Evolutionary conservation across 2,329 filamentous ascomycete genomes (phyloP), one percentile per base, ranked within the genome.

Genomic region (Juglanconis juglandina): DNA sequence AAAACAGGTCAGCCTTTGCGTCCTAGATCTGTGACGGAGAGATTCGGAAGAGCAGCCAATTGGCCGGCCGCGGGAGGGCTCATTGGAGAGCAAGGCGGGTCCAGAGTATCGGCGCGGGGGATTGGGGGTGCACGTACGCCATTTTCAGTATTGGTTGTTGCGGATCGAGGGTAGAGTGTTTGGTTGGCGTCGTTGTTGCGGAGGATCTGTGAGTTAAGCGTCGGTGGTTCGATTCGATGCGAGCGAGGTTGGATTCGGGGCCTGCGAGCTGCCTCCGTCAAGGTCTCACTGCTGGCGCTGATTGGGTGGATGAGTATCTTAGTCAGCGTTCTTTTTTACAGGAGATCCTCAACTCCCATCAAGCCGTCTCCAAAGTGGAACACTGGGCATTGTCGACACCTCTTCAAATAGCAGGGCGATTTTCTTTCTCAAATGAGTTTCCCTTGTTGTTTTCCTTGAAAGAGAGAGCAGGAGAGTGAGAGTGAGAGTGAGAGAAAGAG

Each of bases 1-100:
- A 59, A 53, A 58, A 57, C 48, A 63, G 63, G 66, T 76, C 68
- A 74, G 72, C 67, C 66, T 42, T 37, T 13, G 46, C 32, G 14
- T 50, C 47, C 35, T 24, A 24, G 44, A 39, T 53, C 35, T 37
- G 47, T 47, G 33, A 33, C 56, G 56, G 61, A 33, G 39, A n/a
- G 53, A 32, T n/a, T 57, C 60, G 56, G 62, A 39, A 50, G 47
- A 47, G 44, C 17, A 24, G 50, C 55, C 44, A 54, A 51, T 61
- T 60, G 60, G 42, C 46, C 24, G 24, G 39, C 48, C 49, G 47
- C 32, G 44, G 24, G 44, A 35, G 33, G 49, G n/a, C 13, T 47
- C 42, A 13, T n/a, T 30, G 8, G 46, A 14, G 37, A 17, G 37
- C 52, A 30, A 17, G 14, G 30, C 24, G n/a, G 9, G 11, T 35